Conservation (phyloP, 495 filamentous ascomycete species). For the Recurvomyces mirabilis region DNA sequence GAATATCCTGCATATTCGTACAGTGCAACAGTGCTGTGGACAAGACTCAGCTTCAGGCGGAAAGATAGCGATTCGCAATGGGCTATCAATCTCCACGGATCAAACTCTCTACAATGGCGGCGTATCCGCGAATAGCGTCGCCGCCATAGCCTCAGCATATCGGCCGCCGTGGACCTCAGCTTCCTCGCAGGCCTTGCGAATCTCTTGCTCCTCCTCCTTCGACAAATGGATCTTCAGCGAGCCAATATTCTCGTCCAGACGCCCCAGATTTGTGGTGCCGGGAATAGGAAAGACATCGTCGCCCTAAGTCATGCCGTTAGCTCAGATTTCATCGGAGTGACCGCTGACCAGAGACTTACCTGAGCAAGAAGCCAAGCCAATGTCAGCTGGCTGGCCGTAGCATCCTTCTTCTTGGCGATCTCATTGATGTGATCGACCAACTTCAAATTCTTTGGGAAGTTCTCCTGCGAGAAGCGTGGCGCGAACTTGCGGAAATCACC, state of each 20-base stretch:
- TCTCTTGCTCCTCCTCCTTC: slow-evolving; percentile 27
- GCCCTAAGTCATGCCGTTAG: slow-evolving; percentile 33
- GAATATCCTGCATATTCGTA: too few species aligned
- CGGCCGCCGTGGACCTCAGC: slow-evolving; percentile 24
- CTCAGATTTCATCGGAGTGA: too few species aligned
- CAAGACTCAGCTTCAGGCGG: too few species aligned
- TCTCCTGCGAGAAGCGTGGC: slow-evolving; percentile 41
- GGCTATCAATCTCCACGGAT: too few species aligned
- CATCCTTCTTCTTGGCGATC: slow-evolving; percentile 39
- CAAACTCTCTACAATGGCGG: slow-evolving; percentile 17
- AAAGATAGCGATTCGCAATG: too few species aligned
- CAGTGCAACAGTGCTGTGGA: too few species aligned
- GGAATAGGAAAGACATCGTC: slow-evolving; percentile 36
- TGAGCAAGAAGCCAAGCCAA: slow-evolving; percentile 46
- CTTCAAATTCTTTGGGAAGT: slow-evolving; percentile 43
- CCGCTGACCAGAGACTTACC: neutral
- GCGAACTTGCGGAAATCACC: slow-evolving; percentile 31
- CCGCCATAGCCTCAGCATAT: slow-evolving; percentile 24
- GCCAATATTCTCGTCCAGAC: slow-evolving; percentile 29
- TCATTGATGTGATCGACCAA: slow-evolving; percentile 38
- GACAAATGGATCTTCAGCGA: slow-evolving; percentile 24
- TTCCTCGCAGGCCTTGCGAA: slow-evolving; percentile 26
- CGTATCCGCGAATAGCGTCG: slow-evolving; percentile 25
- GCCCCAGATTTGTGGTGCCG: slow-evolving; percentile 29
- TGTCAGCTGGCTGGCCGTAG: slow-evolving; percentile 39